Evolutionary conservation across 352 stramenopile species (phyloP), one percentile per base, ranked within the genome.

Genomic region (Halophytophthora polymorphica): DNA sequence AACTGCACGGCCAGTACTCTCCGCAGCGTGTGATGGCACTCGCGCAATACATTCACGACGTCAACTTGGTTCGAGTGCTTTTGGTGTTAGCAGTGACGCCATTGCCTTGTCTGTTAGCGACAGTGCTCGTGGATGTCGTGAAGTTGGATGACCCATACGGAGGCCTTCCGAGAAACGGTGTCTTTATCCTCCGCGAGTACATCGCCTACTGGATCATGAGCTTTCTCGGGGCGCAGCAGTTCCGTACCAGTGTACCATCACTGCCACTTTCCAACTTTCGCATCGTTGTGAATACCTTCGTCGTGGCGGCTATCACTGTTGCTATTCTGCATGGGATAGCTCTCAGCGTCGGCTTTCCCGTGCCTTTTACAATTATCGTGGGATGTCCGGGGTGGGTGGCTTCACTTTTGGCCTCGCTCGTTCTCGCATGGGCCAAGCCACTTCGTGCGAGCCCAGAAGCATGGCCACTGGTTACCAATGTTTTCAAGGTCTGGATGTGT

Each of bases 401-500:
- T 2, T 41, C 53, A 6, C 14, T 63, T 1, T 45, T 31, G 3
- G 34, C 53, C 1, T 33, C 19, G 2, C 31, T 67, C 15, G 39
- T 19, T 0, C 28, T 63, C 2, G 41, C 42, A 10, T 62, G 53
- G 53, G n/a, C 50, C 2, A 37, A 34, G 25, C 31, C 15, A 0
- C 55, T 66, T 29, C 58, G 57, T 21, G 33, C 51, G 21, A 52
- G 18, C 15, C 39, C 53, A 6, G 48, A 48, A 13, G 39, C 43
- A 0, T 33, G 37, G 0, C 56, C 22, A 2, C 47, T 60, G 38
- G 41, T 63, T 21, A 12, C 63, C 18, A 63, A 60, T 17, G 47
- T 45, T 1, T 31, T 67, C 13, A 59, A 63, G 29, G 31, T 67
- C 1, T 62, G 53, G 58, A 21, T 56, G 14, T 67, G 53, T 14